Percentiles rank a stretch among this genome's conserved stretches.
Evolutionary conservation across 768 basidiomycete genomes (phyloP).

Genomic region (Tulasnella sp.): DNA sequence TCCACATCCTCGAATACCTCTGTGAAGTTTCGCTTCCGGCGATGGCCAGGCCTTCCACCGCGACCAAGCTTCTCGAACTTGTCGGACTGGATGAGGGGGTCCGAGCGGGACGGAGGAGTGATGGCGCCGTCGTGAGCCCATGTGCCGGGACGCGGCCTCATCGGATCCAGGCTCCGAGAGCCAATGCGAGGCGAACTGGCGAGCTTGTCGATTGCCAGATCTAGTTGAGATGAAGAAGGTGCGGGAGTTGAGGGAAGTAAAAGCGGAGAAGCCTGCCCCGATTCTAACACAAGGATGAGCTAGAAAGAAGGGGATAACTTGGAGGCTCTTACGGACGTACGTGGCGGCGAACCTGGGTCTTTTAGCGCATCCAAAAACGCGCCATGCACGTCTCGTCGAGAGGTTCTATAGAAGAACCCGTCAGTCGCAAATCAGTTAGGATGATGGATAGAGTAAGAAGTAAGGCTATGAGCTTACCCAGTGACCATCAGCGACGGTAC

Average conservation of each 20-base stretch:
- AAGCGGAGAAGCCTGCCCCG: neutral
- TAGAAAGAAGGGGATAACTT: neutral
- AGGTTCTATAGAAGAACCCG: neutral
- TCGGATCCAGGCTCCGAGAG: neutral
- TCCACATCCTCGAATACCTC: slow-evolving; percentile 2
- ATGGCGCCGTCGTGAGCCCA: too few relatives aligned
- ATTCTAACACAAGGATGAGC: neutral
- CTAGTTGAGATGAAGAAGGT: slow-evolving; percentile 2
- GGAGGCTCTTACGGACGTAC: neutral
- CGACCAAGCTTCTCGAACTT: too few relatives aligned
- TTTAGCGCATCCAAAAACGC: neutral
- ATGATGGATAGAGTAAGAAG: too few relatives aligned
- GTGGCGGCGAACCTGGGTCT: neutral
- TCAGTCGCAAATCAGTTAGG: too few relatives aligned
- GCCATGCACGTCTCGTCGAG: neutral
- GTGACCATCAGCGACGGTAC: slow-evolving; percentile 1
- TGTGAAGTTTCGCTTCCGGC: slow-evolving; percentile 7
- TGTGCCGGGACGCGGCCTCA: neutral
- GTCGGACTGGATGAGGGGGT: too few relatives aligned
- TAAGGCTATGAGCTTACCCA: neutral
- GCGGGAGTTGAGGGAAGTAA: neutral
- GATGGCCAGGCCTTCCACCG: neutral
- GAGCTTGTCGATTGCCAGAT: neutral
- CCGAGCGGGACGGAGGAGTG: too few relatives aligned
- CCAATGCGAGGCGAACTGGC: neutral